Evolutionary conservation across 2,329 filamentous ascomycete genomes (phyloP).

Genomic region (Talaromyces sp.): DNA sequence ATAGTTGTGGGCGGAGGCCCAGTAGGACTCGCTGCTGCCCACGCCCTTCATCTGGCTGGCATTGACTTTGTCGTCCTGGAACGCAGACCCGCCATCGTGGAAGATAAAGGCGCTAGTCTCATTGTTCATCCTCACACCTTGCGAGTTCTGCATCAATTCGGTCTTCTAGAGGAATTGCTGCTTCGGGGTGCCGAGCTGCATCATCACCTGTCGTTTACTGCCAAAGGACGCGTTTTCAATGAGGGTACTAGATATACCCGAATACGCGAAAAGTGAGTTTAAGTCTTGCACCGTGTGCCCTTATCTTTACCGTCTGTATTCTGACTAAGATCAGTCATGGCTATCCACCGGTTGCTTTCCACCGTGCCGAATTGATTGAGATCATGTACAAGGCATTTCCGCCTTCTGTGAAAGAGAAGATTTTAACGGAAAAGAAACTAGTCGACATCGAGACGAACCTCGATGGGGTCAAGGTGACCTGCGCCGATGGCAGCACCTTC

Average conservation of each 20-base stretch:
- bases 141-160: slow-evolving; percentile 26
- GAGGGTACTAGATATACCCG: slow-evolving; percentile 4
- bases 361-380: background rate
- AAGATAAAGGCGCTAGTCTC: slow-evolving; percentile 25
- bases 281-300: background rate
- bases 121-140: slow-evolving; percentile 22
- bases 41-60: slow-evolving; percentile 17
- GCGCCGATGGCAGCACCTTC: background rate
- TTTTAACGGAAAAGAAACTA: background rate
- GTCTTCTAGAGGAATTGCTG: slow-evolving; percentile 16
- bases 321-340: slow-evolving; percentile 1
- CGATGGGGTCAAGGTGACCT: background rate
- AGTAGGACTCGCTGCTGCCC: slow-evolving; percentile 16
- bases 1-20: slow-evolving; percentile 17
- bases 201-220: slow-evolving; percentile 9
- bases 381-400: background rate
- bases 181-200: slow-evolving; percentile 5
- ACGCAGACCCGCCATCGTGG: slow-evolving; percentile 19
- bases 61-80: slow-evolving; percentile 35
- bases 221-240: slow-evolving; percentile 9
- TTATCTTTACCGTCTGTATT: background rate
- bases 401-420: background rate
- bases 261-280: background rate
- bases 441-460: background rate
- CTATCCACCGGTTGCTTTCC: background rate